phyloP scores from a whole-genome alignment of 1,284 basidiomycete genomes.

The Hymenochaete sp. region DNA sequence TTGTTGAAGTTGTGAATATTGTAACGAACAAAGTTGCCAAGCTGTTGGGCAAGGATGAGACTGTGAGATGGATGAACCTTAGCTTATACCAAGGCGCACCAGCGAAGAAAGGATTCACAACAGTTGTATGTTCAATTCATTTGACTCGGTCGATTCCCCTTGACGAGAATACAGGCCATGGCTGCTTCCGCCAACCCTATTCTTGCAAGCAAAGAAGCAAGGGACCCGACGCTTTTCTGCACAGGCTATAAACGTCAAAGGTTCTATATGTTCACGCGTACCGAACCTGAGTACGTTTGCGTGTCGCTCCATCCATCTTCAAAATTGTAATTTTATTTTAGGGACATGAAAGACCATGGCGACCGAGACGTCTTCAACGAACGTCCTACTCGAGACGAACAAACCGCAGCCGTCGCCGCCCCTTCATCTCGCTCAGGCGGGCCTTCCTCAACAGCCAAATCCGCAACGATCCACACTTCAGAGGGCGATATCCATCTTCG shows the following conservation, averaged over 20 bases:
- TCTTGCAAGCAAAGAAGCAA: slow-evolving; percentile 69
- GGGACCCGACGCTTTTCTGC: slow-evolving; percentile 90
- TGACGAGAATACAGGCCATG: slow-evolving; percentile 57
- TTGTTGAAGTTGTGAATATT: slow-evolving; percentile 75
- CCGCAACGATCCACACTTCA: slow-evolving; percentile 91
- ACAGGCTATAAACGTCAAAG: slow-evolving; percentile 89
- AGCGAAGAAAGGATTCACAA: slow-evolving; percentile 77
- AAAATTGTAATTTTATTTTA: slow-evolving; percentile 26
- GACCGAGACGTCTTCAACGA: slow-evolving; percentile 99
- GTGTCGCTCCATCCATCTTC: neutral
- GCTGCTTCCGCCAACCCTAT: slow-evolving; percentile 94
- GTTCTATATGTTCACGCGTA: slow-evolving; percentile 95
- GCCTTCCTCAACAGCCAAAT: slow-evolving; percentile 59
- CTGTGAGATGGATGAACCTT: slow-evolving; percentile 83
- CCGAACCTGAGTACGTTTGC: slow-evolving; percentile 74
- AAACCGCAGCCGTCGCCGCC: slow-evolving; percentile 74
- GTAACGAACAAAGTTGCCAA: slow-evolving; percentile 90
- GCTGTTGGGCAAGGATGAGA: slow-evolving; percentile 92
- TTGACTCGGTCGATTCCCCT: neutral
- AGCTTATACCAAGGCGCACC: slow-evolving; percentile 91
- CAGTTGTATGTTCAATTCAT: slow-evolving; percentile 46
- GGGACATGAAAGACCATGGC: slow-evolving; percentile 69
- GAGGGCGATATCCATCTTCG: slow-evolving; percentile 90
- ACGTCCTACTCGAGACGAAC: slow-evolving; percentile 92
- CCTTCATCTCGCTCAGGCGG: slow-evolving; percentile 40